Evolutionary conservation across 2,329 filamentous ascomycete genomes (phyloP), one percentile per base, ranked within the genome.

Genomic region (Nemania abortiva): DNA sequence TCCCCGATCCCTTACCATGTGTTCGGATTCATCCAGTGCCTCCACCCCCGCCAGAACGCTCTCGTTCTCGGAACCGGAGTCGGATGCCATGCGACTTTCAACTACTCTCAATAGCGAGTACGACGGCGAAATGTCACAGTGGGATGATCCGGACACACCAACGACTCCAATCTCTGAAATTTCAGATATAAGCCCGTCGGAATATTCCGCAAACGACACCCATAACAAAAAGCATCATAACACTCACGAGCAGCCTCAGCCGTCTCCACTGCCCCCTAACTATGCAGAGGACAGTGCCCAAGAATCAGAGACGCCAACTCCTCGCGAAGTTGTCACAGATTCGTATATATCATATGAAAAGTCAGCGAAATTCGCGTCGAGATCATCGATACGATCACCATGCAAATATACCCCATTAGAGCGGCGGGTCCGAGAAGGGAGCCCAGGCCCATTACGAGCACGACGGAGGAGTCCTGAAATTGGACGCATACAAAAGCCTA

Each of bases 21-120:
- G 79, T 55, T 84, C 84, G 59, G 74, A 78, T 10, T 82, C 85
- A 34, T 83, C 82, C 18, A 81, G 80, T 15, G 80, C 76, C 52
- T 77, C 80, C 57, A 83, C 83, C 0, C 82, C 84, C 5, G 82
- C 84, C 9, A 83, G 85, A 63, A 84, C 83, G 15, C 79, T 85
- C 63, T 88, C 86, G 1, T 87, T 86, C 72, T 87, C 85, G 0
- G 85, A 84, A 59, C 85, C 82, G 0, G 86, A 87, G 70, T 81
- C 82, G 1, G 84, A 82, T 29, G 77, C 74, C 22, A 80, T 84
- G 64, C 70, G 75, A 31, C 68, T 80, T 24, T 78, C 76, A 47
- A 70, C 58, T 18, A 79, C 73, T 65, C 72, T 79, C 55, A 75
- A 81, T 47, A 79, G 81, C 65, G 82, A 83, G 45, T 82, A 83